Evolutionary conservation across 768 basidiomycete species (phyloP).

Genomic region (Macrolepiota fuliginosa): DNA sequence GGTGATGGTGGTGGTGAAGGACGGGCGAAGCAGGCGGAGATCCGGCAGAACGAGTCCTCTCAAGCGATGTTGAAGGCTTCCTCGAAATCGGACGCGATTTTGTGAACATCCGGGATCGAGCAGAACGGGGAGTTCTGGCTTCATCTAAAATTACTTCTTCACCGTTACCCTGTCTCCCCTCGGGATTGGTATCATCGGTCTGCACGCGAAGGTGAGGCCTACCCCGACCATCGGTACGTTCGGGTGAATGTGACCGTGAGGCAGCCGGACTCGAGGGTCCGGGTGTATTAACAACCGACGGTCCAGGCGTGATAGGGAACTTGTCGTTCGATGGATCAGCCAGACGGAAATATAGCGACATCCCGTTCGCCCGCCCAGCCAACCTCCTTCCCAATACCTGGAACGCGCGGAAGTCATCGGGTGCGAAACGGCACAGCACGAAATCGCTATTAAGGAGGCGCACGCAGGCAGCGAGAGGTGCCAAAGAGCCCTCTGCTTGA

Average conservation of each 20-base stretch:
- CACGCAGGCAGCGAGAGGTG: slow-evolving; percentile 48
- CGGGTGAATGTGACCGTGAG: background rate
- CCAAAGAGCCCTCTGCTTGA: slow-evolving; percentile 45
- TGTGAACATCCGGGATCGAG: background rate
- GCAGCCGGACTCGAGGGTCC: background rate
- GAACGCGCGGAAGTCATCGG: slow-evolving; percentile 50
- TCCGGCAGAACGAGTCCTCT: background rate
- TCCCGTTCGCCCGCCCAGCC: slow-evolving; percentile 57
- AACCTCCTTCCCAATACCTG: slow-evolving; percentile 49
- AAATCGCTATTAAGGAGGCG: slow-evolving; percentile 59
- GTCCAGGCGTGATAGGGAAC: slow-evolving; percentile 36
- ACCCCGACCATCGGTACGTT: background rate
- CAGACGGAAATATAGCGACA: slow-evolving; percentile 59
- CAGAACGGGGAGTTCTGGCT: background rate
- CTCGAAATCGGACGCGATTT: background rate
- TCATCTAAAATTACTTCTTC: background rate
- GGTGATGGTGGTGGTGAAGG: slow-evolving; percentile 23
- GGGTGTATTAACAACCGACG: background rate
- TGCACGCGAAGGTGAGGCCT: background rate
- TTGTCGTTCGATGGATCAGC: slow-evolving; percentile 59
- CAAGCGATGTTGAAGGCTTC: background rate
- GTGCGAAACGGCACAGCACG: slow-evolving; percentile 57
- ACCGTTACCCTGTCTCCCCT: background rate
- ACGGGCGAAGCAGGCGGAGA: slow-evolving; percentile 5
- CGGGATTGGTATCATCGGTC: background rate